These are phyloP conservation scores for Pichia sp. DNA, from an alignment of 1,139 yeast species.

Conservation along the genomic window DNA sequence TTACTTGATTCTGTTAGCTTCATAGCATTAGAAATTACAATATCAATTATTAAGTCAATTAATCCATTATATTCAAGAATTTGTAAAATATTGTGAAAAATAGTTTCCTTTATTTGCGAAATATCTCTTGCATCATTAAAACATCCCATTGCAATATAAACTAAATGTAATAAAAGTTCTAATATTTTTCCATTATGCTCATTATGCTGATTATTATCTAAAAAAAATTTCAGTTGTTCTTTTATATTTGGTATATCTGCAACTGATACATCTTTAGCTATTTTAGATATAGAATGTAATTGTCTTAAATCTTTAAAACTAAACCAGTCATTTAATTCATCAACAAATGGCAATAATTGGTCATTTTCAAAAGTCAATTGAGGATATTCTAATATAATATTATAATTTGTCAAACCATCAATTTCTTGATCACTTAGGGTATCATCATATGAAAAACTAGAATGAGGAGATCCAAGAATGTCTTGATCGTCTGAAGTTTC, in stretches of 20 bases:
- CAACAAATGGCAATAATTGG: constrained; percentile 37
- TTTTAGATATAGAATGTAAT: constrained; percentile 19
- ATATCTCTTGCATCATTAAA: constrained; percentile 17
- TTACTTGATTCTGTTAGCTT: constrained; percentile 20
- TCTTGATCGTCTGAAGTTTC: constrained; percentile 29
- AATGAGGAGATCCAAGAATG: constrained; percentile 26
- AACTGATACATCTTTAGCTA: constrained; percentile 3
- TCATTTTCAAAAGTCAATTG: constrained; percentile 41
- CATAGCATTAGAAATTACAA: constrained; percentile 9
- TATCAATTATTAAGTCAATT: constrained; percentile 5
- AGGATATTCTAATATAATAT: constrained; percentile 31
- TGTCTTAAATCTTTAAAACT: constrained; percentile 41
- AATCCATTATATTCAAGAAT: constrained; percentile 7
- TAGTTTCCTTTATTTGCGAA: constrained; percentile 14
- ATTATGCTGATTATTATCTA: neutral
- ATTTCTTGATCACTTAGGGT: constrained; percentile 21
- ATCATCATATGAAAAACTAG: constrained; percentile 24
- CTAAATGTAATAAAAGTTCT: constrained; percentile 8
- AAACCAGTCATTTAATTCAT: constrained; percentile 64
- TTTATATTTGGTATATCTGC: constrained; percentile 1
- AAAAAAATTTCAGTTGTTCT: neutral
- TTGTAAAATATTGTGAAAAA: constrained; percentile 13
- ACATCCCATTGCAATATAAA: constrained; percentile 26
- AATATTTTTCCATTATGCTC: constrained; percentile 8
- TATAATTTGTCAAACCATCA: constrained; percentile 29